These are phyloP conservation scores for Kluyveromyces sp. DNA, from an alignment of 1,139 yeast genomes.

Conservation along the genomic window DNA sequence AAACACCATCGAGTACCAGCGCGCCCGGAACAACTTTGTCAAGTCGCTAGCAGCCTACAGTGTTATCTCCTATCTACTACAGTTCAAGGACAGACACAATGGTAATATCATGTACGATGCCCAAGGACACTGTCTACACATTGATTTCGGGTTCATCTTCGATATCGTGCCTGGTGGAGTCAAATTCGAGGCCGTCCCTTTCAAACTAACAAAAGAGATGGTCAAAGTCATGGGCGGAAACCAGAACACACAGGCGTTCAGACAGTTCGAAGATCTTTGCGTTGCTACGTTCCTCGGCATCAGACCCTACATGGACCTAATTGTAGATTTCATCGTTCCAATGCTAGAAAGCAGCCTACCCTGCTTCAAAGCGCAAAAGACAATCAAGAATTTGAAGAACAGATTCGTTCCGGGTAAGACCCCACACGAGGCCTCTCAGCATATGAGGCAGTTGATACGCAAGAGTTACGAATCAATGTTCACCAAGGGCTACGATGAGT, in stretches of 20 bases:
- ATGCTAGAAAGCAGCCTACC: constrained; percentile 96
- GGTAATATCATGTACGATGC: constrained; percentile 98
- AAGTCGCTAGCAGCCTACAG: constrained; percentile 95
- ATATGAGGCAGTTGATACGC: constrained; percentile 66
- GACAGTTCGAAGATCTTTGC: constrained; percentile 92
- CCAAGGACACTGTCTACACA: constrained; percentile 88
- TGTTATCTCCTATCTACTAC: constrained; percentile 82
- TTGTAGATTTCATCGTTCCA: constrained; percentile 78
- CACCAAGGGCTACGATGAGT: constrained; percentile 95
- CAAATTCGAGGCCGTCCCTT: constrained; percentile 93
- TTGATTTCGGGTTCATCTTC: constrained; percentile 97
- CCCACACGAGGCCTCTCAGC: constrained; percentile 79
- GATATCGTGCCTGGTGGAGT: constrained; percentile 99
- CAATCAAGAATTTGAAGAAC: constrained; percentile 66
- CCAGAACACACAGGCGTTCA: constrained; percentile 75
- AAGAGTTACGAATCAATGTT: constrained; percentile 82
- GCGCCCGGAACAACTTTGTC: constrained; percentile 85
- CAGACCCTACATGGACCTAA: constrained; percentile 82
- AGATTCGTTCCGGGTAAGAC: constrained; percentile 76
- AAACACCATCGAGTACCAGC: constrained; percentile 79
- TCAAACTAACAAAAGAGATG: constrained; percentile 95
- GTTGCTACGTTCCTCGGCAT: constrained; percentile 87
- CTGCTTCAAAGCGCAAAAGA: constrained; percentile 78
- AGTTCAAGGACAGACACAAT: constrained; percentile 95
- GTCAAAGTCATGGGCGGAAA: constrained; percentile 90